Conservation (phyloP, 1,284 basidiomycete species). For the Mycena sp. region DNA sequence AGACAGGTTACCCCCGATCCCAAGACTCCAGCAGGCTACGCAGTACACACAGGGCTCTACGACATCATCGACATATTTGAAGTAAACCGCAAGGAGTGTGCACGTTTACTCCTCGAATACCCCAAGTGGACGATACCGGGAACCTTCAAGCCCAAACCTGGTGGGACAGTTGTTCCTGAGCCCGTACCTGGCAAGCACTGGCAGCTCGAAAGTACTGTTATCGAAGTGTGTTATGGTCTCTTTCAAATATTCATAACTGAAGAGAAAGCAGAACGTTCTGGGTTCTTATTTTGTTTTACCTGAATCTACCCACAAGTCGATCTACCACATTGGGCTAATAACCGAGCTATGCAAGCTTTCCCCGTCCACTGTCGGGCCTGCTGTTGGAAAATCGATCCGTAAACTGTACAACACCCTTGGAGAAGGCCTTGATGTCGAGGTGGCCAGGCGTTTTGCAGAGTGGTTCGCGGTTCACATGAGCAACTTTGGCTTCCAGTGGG, state of each 20-base stretch:
- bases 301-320: conserved; percentile 75
- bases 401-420: conserved; percentile 82
- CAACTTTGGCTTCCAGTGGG: conserved; percentile 99
- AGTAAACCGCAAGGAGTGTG: conserved; percentile 95
- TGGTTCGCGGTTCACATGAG: conserved; percentile 98
- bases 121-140: conserved; percentile 87
- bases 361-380: conserved; percentile 92
- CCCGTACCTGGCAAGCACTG: conserved; percentile 69
- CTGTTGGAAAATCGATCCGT: conserved; percentile 94
- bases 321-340: conserved; percentile 91
- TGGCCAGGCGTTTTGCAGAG: conserved; percentile 84
- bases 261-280: conserved; percentile 70
- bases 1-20: conserved; percentile 80
- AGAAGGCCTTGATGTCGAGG: conserved; percentile 88
- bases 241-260: conserved; percentile 4
- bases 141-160: conserved; percentile 83
- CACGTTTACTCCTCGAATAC: conserved; percentile 86
- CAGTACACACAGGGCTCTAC: conserved; percentile 79
- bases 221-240: conserved; percentile 64
- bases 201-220: conserved; percentile 82
- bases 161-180: conserved; percentile 58
- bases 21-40: conserved; percentile 79
- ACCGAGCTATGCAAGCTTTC: conserved; percentile 95
- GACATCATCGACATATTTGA: conserved; percentile 95
- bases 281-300: conserved; percentile 84